Percentiles rank a stretch among this genome's conserved stretches.
These are phyloP conservation scores for Chaetomium strumarium DNA, from an alignment of 2,329 filamentous ascomycete genomes.

Conservation along the genomic window DNA sequence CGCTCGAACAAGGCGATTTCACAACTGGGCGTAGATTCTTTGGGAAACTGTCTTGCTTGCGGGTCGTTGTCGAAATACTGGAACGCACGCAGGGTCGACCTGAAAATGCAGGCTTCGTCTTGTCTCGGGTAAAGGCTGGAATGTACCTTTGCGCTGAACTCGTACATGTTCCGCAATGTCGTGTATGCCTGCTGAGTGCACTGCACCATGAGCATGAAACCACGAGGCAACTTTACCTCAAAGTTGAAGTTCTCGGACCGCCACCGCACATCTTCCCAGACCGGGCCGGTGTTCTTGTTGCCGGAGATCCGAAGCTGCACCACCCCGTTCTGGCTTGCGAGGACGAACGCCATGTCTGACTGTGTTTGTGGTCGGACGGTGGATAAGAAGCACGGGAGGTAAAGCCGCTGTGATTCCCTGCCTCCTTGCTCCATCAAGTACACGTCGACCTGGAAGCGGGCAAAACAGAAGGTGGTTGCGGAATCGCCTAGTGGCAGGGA, in stretches of 20 bases:
- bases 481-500: conserved; percentile 75
- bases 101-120: conserved; percentile 66
- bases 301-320: conserved; percentile 69
- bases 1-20: conserved; percentile 72
- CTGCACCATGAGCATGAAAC: conserved; percentile 66
- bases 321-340: conserved; percentile 74
- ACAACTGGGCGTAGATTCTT: conserved; percentile 65
- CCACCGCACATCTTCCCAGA: conserved; percentile 81
- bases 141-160: conserved; percentile 74
- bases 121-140: conserved; percentile 60
- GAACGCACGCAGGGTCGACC: conserved; percentile 64
- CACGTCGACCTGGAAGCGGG: conserved; percentile 67
- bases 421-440: conserved; percentile 71
- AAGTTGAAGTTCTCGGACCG: conserved; percentile 60
- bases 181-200: conserved; percentile 73
- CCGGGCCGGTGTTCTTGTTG: conserved; percentile 61
- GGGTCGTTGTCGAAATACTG: conserved; percentile 73
- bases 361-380: conserved; percentile 65
- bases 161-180: conserved; percentile 74
- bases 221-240: conserved; percentile 65
- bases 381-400: conserved; percentile 69
- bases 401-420: conserved; percentile 58
- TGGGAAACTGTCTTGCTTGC: conserved; percentile 67
- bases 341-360: conserved; percentile 62
- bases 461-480: conserved; percentile 68